phyloP scores from a whole-genome alignment of 805 yeast species.

The Torulaspora delbrueckii region DNA sequence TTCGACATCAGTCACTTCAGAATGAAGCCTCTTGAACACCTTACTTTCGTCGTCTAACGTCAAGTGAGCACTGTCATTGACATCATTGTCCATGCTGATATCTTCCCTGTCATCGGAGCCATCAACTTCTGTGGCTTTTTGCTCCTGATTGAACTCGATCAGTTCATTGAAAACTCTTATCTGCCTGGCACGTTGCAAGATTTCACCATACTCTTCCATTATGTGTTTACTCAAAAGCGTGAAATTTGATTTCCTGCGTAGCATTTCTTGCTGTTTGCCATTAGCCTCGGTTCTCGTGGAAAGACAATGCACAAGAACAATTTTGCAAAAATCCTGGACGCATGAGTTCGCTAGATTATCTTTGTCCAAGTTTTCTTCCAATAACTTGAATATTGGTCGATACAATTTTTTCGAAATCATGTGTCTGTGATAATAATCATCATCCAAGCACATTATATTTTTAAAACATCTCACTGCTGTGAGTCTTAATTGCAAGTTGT shows the following conservation, averaged over 20 bases:
- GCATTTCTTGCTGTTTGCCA: conserved; percentile 20
- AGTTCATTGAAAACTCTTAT: conserved; percentile 33
- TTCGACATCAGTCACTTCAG: conserved; percentile 14
- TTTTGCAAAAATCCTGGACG: conserved; percentile 62
- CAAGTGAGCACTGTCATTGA: conserved; percentile 1
- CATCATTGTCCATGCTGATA: conserved; percentile 3
- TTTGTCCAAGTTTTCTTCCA: conserved; percentile 43
- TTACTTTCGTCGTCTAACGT: conserved; percentile 8
- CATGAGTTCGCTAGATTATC: conserved; percentile 72
- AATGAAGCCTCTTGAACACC: conserved; percentile 8
- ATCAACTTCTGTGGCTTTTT: conserved; percentile 4
- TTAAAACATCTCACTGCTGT: conserved; percentile 69
- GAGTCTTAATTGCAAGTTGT: conserved; percentile 50
- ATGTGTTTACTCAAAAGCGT: conserved; percentile 30
- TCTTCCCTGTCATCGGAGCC: conserved; percentile 1
- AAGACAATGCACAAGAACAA: conserved; percentile 31
- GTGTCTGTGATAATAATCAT: conserved; percentile 52
- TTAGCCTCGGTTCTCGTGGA: conserved; percentile 11
- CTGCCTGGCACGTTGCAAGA: conserved; percentile 32
- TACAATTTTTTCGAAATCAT: conserved; percentile 54
- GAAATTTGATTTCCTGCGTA: conserved; percentile 24
- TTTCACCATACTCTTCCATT: conserved; percentile 29
- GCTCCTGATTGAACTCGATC: conserved; percentile 21
- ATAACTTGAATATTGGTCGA: conserved; percentile 44
- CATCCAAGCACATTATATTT: conserved; percentile 56